Evolutionary conservation across 768 basidiomycete species (phyloP).

Genomic region (Russula abietina): DNA sequence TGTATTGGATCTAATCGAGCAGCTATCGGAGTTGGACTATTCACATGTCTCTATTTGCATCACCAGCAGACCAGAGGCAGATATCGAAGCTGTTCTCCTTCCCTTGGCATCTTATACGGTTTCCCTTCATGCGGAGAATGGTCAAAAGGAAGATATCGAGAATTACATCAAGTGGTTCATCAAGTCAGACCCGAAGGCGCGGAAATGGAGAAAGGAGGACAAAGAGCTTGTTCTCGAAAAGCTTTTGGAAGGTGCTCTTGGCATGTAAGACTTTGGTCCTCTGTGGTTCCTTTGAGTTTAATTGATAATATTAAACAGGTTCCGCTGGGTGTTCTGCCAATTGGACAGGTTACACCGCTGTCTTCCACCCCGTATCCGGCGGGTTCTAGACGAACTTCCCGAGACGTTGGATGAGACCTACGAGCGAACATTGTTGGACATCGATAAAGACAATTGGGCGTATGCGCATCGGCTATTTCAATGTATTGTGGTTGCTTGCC

Average conservation of each 20-base stretch:
- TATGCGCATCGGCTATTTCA: background rate
- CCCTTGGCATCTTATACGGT: background rate
- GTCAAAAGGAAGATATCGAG: background rate
- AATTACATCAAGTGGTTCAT: background rate
- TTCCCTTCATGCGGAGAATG: background rate
- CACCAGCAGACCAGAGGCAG: background rate
- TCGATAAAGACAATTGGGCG: background rate
- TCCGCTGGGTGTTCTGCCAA: background rate
- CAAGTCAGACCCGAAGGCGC: background rate
- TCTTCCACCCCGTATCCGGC: background rate
- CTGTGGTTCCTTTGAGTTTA: background rate
- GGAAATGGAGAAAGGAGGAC: background rate
- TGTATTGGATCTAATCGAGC: background rate
- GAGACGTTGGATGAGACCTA: background rate
- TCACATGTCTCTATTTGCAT: background rate
- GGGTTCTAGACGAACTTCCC: background rate
- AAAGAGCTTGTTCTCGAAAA: background rate
- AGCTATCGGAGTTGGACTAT: background rate
- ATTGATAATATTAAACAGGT: background rate
- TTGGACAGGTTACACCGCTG: background rate
- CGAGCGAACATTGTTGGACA: background rate
- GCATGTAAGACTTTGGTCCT: background rate
- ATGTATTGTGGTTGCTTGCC: background rate
- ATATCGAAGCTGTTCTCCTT: background rate
- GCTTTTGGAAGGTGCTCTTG: background rate